Evolutionary conservation across 345 rosid species (phyloP), one percentile per base, ranked within the genome.

Genomic region (Hypericum perforatum): DNA sequence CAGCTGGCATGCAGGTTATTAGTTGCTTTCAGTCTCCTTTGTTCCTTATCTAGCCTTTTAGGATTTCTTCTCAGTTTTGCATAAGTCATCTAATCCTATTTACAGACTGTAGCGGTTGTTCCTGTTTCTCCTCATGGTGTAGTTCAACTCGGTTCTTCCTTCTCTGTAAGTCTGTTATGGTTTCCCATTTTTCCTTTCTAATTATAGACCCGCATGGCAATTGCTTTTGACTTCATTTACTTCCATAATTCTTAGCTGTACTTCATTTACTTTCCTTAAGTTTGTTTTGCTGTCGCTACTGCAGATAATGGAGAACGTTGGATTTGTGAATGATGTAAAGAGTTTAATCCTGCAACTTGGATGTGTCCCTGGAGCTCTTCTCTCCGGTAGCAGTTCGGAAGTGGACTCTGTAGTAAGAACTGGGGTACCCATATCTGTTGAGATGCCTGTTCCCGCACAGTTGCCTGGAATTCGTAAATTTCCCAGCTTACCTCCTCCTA

Each of bases 1-100:
- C 94, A 41, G 82, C 85, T 41, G 97, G 95, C 65, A 80, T 94
- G 74, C 85, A 92, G 97, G 98, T 92, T 65, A 1, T 22, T 56
- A 67, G 50, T 61, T 50, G 52, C 50, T 53, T 59, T 58, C 47
- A 12, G 29, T 22, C 32, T 22, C 32, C 4, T 53, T 7, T 49
- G 45, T 61, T 61, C 48, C 37, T 48, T 7, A 29, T 50, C 47
- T 37, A 32, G 38, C 13, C 16, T 47, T 41, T 45, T 41, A 7
- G 37, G 22, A 16, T 22, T 12, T 52, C 61, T 16, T 48, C 50
- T 16, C 49, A 16, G 10, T 57, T 56, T 66, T 39, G 51, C 68
- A 43, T 49, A 8, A 55, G 22, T 8, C 45, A 59, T 12, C 50
- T 5, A 48, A 16, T 37, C 56, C 52, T 41, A 12, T 66, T 53